Evolutionary conservation across 163 green algal genomes (phyloP).

Genomic region (Scenedesmus sp.): DNA sequence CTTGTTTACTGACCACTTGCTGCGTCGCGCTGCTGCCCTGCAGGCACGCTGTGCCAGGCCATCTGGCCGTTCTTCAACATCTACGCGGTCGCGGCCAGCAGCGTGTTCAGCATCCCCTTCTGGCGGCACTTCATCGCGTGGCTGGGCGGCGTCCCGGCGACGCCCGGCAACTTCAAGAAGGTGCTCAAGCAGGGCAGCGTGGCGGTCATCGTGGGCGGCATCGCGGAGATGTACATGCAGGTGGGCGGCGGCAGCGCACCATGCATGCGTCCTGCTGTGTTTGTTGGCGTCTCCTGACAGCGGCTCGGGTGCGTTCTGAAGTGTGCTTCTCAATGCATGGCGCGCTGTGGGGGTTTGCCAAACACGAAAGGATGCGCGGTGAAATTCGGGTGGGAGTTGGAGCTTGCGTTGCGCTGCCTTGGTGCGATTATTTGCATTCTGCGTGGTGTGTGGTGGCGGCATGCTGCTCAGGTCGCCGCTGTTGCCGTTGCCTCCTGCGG

Average conservation of each 20-base stretch:
- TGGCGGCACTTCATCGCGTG: slow-evolving; percentile 60
- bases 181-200: slow-evolving; percentile 56
- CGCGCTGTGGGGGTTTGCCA: too few species aligned
- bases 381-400: too few species aligned
- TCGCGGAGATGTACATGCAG: slow-evolving; percentile 58
- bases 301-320: too few species aligned
- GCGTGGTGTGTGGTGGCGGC: too few species aligned
- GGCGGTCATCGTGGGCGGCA: slow-evolving; percentile 62
- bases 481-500: too few species aligned
- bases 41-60: slow-evolving; percentile 55
- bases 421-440: too few species aligned
- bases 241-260: not conserved
- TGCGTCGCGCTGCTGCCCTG: not conserved
- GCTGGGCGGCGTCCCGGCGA: slow-evolving; percentile 42
- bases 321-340: too few species aligned
- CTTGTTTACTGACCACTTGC: too few species aligned
- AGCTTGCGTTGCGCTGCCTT: too few species aligned
- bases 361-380: too few species aligned
- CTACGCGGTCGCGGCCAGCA: slow-evolving; percentile 53
- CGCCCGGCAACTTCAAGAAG: slow-evolving; percentile 56
- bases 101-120: slow-evolving; percentile 61
- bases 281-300: not conserved
- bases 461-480: too few species aligned
- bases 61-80: slow-evolving; percentile 61
- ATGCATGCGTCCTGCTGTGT: not conserved